These are phyloP conservation scores for Plasmopara muralis DNA, from an alignment of 352 stramenopile genomes.

Conservation along the genomic window DNA sequence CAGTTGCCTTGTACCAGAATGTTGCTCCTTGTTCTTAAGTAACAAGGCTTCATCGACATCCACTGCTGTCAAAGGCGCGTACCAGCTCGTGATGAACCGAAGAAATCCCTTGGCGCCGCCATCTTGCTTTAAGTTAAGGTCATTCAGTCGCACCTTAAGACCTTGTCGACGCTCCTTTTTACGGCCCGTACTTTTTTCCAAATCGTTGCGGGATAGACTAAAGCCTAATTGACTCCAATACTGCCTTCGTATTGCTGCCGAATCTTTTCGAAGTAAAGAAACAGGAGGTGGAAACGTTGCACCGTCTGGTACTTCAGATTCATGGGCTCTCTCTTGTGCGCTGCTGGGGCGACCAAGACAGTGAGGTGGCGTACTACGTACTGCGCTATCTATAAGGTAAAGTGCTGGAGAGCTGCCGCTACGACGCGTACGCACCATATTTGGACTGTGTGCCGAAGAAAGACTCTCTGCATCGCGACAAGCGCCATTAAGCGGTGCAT, in stretches of 20 bases:
- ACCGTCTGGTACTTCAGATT: slow-evolving; percentile 7
- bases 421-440: slow-evolving; percentile 20
- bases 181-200: slow-evolving; percentile 68
- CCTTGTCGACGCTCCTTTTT: slow-evolving; percentile 61
- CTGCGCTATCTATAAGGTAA: slow-evolving; percentile 6
- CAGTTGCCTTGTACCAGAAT: slow-evolving; percentile 8
- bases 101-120: slow-evolving; percentile 60
- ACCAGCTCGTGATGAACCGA: slow-evolving; percentile 80
- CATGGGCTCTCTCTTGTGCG: slow-evolving; percentile 15
- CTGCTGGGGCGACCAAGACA: slow-evolving; percentile 13
- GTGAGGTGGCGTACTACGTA: slow-evolving; percentile 1
- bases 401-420: slow-evolving; percentile 15
- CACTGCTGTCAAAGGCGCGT: slow-evolving; percentile 32
- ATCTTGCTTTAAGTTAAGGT: slow-evolving; percentile 31
- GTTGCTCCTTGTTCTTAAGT: slow-evolving; percentile 11
- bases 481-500: slow-evolving; percentile 30
- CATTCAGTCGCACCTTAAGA: slow-evolving; percentile 73
- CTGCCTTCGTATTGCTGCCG: slow-evolving; percentile 75
- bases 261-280: slow-evolving; percentile 63
- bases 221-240: slow-evolving; percentile 85
- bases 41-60: slow-evolving; percentile 24
- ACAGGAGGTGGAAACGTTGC: slow-evolving; percentile 14
- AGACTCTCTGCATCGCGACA: slow-evolving; percentile 57
- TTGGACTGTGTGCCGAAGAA: slow-evolving; percentile 36
- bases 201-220: slow-evolving; percentile 66